These are phyloP conservation scores for Aspergillus hancockii DNA, from an alignment of 495 filamentous ascomycete genomes.

Conservation along the genomic window DNA sequence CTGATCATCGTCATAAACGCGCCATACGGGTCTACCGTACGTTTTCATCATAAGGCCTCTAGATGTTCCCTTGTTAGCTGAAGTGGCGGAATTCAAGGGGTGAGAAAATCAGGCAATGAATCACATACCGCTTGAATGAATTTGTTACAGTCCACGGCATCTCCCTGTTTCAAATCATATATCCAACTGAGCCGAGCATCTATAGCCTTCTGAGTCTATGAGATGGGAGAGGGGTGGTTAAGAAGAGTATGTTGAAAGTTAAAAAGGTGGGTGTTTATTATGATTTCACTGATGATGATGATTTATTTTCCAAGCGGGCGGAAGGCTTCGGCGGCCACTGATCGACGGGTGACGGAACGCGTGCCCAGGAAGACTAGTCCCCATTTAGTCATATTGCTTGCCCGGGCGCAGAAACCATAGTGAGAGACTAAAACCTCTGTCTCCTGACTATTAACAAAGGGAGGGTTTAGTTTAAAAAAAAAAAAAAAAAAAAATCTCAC, in stretches of 20 bases:
- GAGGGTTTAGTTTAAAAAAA: not conserved
- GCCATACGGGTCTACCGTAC: slow-evolving; percentile 51
- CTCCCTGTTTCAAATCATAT: slow-evolving; percentile 30
- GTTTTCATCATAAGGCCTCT: slow-evolving; percentile 57
- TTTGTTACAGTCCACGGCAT: slow-evolving; percentile 61
- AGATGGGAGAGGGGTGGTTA: slow-evolving; percentile 8
- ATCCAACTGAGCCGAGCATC: slow-evolving; percentile 24
- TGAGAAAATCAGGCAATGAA: slow-evolving; percentile 3
- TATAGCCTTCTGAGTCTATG: slow-evolving; percentile 13
- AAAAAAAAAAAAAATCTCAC: no score
- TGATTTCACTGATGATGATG: slow-evolving; percentile 18
- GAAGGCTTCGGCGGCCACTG: slow-evolving; percentile 24
- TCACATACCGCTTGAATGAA: slow-evolving; percentile 55
- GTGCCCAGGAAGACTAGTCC: slow-evolving; percentile 27
- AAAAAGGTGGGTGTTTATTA: slow-evolving; percentile 8
- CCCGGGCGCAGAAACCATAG: not conserved
- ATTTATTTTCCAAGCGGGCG: slow-evolving; percentile 25
- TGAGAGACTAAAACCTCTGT: not conserved
- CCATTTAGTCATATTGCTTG: slow-evolving; percentile 31
- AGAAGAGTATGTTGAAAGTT: not conserved
- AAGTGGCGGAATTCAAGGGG: slow-evolving; percentile 1
- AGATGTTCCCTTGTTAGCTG: slow-evolving; percentile 6
- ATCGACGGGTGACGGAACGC: slow-evolving; percentile 30
- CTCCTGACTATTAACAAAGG: not conserved
- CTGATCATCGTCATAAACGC: slow-evolving; percentile 50